A percentile compares a stretch with the other conserved stretches of the same genome.
Evolutionary conservation across 1,139 yeast genomes (phyloP).

Genomic region (Kodamaea plutei): DNA sequence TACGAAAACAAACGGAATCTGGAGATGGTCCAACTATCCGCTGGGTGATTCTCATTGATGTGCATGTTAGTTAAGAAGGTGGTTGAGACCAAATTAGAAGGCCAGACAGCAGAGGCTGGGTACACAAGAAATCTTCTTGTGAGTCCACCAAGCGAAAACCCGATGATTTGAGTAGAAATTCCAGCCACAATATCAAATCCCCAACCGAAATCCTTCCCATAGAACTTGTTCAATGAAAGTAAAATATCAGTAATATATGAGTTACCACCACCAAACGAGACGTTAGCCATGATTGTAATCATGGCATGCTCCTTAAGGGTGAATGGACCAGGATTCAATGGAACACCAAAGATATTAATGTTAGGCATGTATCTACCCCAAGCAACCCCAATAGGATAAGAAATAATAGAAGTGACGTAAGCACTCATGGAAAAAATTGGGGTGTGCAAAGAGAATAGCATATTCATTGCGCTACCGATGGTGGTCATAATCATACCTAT

Average conservation of each 20-base stretch:
- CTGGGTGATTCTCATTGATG: slow-evolving; percentile 54
- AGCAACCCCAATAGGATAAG: slow-evolving; percentile 57
- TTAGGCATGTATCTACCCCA: slow-evolving; percentile 50
- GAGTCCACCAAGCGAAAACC: slow-evolving; percentile 62
- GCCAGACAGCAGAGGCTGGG: slow-evolving; percentile 68
- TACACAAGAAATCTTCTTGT: slow-evolving; percentile 53
- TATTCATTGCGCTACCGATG: slow-evolving; percentile 56
- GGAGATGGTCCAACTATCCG: slow-evolving; percentile 38
- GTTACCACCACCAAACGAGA: slow-evolving; percentile 55
- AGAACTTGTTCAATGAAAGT: slow-evolving; percentile 50
- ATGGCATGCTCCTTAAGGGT: slow-evolving; percentile 63
- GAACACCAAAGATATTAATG: slow-evolving; percentile 34
- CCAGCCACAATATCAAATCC: slow-evolving; percentile 50
- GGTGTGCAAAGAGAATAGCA: slow-evolving; percentile 55
- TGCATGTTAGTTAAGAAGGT: slow-evolving; percentile 57
- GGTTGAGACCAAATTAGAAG: slow-evolving; percentile 46
- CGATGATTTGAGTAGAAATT: slow-evolving; percentile 56
- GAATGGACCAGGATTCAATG: slow-evolving; percentile 62
- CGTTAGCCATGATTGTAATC: slow-evolving; percentile 57
- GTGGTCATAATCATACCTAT: slow-evolving; percentile 49
- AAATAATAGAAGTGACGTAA: slow-evolving; percentile 53
- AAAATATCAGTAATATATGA: slow-evolving; percentile 61
- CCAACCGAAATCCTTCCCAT: slow-evolving; percentile 44
- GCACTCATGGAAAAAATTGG: slow-evolving; percentile 55
- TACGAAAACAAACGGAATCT: slow-evolving; percentile 30